Conservation (phyloP, 2,329 filamentous ascomycete species). For the Fusarium sp. region DNA sequence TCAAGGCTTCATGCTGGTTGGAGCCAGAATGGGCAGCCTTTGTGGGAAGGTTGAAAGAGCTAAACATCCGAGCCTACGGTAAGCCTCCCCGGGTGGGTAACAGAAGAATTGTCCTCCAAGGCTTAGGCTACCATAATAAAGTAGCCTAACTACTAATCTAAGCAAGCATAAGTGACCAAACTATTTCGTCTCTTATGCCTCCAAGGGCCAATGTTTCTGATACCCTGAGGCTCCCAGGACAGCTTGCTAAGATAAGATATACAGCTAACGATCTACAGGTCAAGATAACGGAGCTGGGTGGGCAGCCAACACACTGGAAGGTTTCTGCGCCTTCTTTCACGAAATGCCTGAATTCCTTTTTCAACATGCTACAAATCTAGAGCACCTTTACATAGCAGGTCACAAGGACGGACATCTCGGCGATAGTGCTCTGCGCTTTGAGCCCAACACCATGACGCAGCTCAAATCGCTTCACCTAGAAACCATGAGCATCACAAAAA, state of each 20-base stretch:
- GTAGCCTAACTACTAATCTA: too few species aligned
- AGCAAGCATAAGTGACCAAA: too few species aligned
- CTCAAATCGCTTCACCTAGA: not conserved
- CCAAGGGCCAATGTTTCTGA: too few species aligned
- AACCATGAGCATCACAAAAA: not conserved
- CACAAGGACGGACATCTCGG: not conserved
- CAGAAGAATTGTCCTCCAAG: too few species aligned
- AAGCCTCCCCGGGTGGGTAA: not conserved
- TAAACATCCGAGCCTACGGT: constrained; percentile 1
- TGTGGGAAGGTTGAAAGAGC: not conserved
- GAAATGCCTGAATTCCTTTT: not conserved
- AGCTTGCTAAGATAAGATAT: too few species aligned
- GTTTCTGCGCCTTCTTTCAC: constrained; percentile 1
- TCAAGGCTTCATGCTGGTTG: constrained; percentile 13
- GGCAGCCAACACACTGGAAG: not conserved
- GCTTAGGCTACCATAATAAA: too few species aligned
- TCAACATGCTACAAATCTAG: not conserved
- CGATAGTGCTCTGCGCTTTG: not conserved
- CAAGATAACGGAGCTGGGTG: constrained; percentile 1
- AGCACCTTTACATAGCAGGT: not conserved
- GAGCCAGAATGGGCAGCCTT: not conserved
- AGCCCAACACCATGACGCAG: not conserved
- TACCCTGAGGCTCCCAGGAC: too few species aligned
- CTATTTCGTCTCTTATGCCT: too few species aligned
- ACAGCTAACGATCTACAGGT: not conserved